Base-by-base conservation (phyloP, 192 early-diverging fungal genomes). In the Geranomyces michiganensis region DNA sequence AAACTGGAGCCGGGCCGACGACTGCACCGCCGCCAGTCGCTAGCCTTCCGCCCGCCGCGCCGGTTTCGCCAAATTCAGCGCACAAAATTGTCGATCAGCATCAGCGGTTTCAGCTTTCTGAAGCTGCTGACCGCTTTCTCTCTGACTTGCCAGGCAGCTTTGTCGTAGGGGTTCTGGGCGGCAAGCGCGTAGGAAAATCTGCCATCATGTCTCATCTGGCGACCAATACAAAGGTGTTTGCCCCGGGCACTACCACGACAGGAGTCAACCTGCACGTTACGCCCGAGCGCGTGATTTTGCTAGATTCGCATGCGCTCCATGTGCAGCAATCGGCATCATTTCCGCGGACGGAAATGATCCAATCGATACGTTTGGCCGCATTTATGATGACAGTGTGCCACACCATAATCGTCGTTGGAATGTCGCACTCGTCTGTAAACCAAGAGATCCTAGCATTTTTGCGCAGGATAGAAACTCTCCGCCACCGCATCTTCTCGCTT, bases 241-340 rank as follows among this genome's bases (percentile, higher is more conserved):
- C 62, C 63, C 67, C 67, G 29, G 53, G 63, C 12, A 36, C 44
- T 30, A 75, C 76, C 32, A 79, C 84, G 33, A 88, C 88, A 0
- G 89, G 90, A 0, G 82, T 91, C 30, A 86, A 90, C 59, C 77
- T 91, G 76, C 84, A 89, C 60, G 67, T 89, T 4, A 89, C 87
- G n/a, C 74, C 83, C 8, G 90, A 91, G 56, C 68, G 89, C 5
- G 77, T 87, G 17, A 78, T 91, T 26, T 74, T 91, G 0, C 74
- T 91, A 3, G 90, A 91, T 66, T 83, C 85, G 8, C 82, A 89
- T 63, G 80, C 87, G 1, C 76, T 91, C 10, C 36, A 9, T 32
- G 17, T 24, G 32, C 56, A 46, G 41, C 27, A 55, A 24, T 24
- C 49, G 14, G 68, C 78, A 0, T 72, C 75, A 17, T 63, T 77